These are phyloP conservation scores for Pilatotrama ljubarskyi DNA, from an alignment of 768 basidiomycete species.

Conservation along the genomic window DNA sequence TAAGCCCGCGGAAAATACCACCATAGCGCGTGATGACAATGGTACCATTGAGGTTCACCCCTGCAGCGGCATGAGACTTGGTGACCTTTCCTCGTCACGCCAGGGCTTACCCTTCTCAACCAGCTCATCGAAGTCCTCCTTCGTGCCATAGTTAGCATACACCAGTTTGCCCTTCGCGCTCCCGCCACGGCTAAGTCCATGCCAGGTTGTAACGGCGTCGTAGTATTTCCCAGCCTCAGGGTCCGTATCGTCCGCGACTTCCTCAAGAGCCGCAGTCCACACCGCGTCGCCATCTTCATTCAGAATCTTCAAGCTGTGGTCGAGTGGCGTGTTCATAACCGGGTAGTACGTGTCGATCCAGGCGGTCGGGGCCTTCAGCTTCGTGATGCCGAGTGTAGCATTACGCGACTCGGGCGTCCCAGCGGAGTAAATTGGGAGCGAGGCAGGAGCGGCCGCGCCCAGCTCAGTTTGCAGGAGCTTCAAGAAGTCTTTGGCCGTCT, in stretches of 20 bases:
- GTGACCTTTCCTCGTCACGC: too few relatives aligned
- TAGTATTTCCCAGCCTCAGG: slow-evolving; percentile 67
- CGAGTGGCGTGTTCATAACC: slow-evolving; percentile 75
- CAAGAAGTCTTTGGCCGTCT: slow-evolving; percentile 67
- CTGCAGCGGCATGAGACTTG: slow-evolving; percentile 32
- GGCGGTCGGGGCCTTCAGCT: slow-evolving; percentile 52
- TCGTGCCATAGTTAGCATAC: slow-evolving; percentile 80
- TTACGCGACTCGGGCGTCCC: slow-evolving; percentile 67
- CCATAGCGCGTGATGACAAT: slow-evolving; percentile 82
- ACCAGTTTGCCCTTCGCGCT: slow-evolving; percentile 69
- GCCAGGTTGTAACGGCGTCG: slow-evolving; percentile 77
- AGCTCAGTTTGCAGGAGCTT: slow-evolving; percentile 68
- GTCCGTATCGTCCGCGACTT: slow-evolving; percentile 74
- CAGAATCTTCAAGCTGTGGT: slow-evolving; percentile 67
- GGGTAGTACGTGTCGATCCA: slow-evolving; percentile 93
- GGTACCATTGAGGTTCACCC: slow-evolving; percentile 73
- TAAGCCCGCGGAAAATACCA: slow-evolving; percentile 78
- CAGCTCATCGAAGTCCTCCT: slow-evolving; percentile 72
- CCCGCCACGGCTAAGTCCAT: slow-evolving; percentile 79
- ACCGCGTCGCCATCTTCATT: slow-evolving; percentile 50
- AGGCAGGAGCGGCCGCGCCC: slow-evolving; percentile 42
- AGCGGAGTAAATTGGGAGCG: slow-evolving; percentile 65
- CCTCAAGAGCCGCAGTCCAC: slow-evolving; percentile 75
- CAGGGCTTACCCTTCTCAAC: slow-evolving; percentile 39
- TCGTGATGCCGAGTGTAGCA: slow-evolving; percentile 56